Evolutionary conservation across 2,329 filamentous ascomycete genomes (phyloP).

Genomic region (Ascosphaera pollenicola): DNA sequence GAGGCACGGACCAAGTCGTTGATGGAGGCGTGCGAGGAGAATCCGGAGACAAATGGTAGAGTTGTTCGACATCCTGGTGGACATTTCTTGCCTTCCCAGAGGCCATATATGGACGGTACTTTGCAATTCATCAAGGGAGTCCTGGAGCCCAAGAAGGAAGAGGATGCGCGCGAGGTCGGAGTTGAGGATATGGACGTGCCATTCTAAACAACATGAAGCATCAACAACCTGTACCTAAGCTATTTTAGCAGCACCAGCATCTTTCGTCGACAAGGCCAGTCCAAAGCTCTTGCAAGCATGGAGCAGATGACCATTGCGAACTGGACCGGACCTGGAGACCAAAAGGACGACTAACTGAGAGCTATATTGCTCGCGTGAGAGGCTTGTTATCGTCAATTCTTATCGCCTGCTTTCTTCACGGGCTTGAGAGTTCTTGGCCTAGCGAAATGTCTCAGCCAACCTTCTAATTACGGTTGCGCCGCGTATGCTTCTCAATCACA

Average conservation of each 20-base stretch:
- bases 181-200: slow-evolving; percentile 48
- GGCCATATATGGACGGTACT: slow-evolving; percentile 57
- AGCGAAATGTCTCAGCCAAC: too few species aligned
- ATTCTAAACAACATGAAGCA: slow-evolving; percentile 30
- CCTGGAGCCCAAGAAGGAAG: slow-evolving; percentile 23
- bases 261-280: too few species aligned
- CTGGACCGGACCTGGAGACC: too few species aligned
- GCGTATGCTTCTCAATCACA: too few species aligned
- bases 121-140: slow-evolving; percentile 45
- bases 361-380: too few species aligned
- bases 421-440: too few species aligned
- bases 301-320: too few species aligned
- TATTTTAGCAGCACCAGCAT: too few species aligned
- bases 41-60: slow-evolving; percentile 27
- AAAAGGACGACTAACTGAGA: too few species aligned
- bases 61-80: slow-evolving; percentile 64
- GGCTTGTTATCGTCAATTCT: too few species aligned
- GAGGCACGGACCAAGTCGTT: slow-evolving; percentile 48
- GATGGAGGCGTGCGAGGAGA: slow-evolving; percentile 39
- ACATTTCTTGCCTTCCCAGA: slow-evolving; percentile 68
- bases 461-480: too few species aligned
- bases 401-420: too few species aligned
- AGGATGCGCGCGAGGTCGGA: slow-evolving; percentile 21
- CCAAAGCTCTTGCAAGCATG: slow-evolving; percentile 1
- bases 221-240: slow-evolving; percentile 2